These are phyloP conservation scores for Cladosporium velox DNA, from an alignment of 2,329 filamentous ascomycete genomes.

Conservation along the genomic window DNA sequence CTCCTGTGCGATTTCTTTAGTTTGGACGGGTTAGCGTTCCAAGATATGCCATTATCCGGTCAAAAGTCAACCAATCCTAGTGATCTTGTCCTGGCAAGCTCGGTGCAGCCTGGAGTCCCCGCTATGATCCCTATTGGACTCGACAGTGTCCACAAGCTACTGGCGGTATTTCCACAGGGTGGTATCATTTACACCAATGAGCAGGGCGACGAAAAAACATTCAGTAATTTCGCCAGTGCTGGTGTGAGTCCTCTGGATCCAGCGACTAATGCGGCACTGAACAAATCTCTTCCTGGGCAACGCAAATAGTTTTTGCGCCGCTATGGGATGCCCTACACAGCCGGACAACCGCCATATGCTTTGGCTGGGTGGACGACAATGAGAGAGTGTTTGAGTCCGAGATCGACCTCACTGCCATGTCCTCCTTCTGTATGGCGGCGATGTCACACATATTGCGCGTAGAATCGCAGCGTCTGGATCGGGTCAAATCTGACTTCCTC, in stretches of 20 bases:
- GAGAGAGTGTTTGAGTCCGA: not conserved
- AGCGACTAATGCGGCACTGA: not conserved
- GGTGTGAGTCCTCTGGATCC: not conserved
- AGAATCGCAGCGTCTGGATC: constrained; percentile 49
- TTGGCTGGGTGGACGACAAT: not conserved
- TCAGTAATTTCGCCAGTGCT: not conserved
- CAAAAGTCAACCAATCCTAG: not conserved
- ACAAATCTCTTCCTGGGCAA: not conserved
- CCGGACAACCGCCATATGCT: not conserved
- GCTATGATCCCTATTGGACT: not conserved
- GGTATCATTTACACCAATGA: not conserved
- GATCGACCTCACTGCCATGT: constrained; percentile 30
- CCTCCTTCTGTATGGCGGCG: constrained; percentile 55
- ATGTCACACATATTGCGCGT: constrained; percentile 58
- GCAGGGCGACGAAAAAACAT: not conserved
- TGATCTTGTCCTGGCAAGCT: not conserved
- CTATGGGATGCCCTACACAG: constrained; percentile 12
- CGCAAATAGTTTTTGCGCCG: constrained; percentile 19
- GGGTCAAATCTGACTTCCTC: constrained; percentile 44
- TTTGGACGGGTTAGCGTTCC: not conserved
- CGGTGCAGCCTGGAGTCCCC: not conserved
- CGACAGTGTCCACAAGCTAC: not conserved
- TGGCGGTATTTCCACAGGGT: not conserved
- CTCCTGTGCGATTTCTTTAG: not conserved
- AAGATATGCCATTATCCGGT: not conserved